Evolutionary conservation across 441 rosid genomes (phyloP).

Genomic region (Kokia cookei): DNA sequence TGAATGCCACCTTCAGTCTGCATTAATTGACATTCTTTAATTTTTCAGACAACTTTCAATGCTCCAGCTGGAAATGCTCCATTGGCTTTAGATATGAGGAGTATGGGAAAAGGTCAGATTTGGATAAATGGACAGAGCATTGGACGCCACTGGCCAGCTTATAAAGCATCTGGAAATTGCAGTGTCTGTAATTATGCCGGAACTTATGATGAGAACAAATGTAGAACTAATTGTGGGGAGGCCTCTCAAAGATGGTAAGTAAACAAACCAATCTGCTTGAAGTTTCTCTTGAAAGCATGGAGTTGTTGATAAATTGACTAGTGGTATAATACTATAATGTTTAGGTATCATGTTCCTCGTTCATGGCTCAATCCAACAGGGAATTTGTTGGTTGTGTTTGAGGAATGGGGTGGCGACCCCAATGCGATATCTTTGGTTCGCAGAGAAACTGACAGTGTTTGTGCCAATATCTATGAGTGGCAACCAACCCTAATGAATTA

Average conservation of each 20-base stretch:
- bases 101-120: conserved; percentile 96
- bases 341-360: conserved; percentile 88
- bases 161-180: conserved; percentile 78
- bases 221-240: conserved; percentile 81
- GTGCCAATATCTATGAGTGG: conserved; percentile 90
- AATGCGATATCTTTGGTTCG: conserved; percentile 78
- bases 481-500: conserved; percentile 84
- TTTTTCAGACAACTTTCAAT: conserved; percentile 69
- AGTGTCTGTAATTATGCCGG: conserved; percentile 66
- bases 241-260: conserved; percentile 92
- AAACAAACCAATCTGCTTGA: neutral
- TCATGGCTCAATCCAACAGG: conserved; percentile 89
- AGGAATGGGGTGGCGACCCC: conserved; percentile 97
- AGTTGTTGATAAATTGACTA: conserved; percentile 1
- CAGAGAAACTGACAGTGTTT: conserved; percentile 74
- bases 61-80: conserved; percentile 88
- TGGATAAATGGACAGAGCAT: conserved; percentile 93
- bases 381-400: conserved; percentile 84
- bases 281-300: neutral
- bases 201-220: conserved; percentile 66
- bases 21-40: conserved; percentile 15
- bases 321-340: neutral
- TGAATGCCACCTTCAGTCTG: neutral
- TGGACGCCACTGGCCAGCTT: conserved; percentile 96
- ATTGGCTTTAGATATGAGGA: conserved; percentile 83